Evolutionary conservation across 1,284 basidiomycete species (phyloP).

Genomic region (Singerocomus rubriflavus): DNA sequence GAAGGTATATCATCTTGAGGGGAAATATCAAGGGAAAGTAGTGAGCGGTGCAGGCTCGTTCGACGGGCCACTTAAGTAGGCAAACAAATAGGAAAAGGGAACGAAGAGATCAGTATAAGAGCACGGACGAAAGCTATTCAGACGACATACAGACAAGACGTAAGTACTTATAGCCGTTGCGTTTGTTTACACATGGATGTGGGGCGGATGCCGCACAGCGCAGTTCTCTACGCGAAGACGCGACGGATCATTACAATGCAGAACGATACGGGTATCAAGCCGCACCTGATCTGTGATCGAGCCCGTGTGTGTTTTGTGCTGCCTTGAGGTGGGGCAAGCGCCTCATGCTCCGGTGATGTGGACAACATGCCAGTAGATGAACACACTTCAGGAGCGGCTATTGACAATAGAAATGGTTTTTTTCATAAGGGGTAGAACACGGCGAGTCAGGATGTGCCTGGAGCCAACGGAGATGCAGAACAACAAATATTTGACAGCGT

Average conservation of each 20-base stretch:
- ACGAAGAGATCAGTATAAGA: neutral
- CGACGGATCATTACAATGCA: neutral
- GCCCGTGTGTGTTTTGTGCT: constrained; percentile 5
- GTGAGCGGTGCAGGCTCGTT: constrained; percentile 14
- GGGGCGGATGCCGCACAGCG: constrained; percentile 17
- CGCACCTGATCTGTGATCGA: constrained; percentile 9
- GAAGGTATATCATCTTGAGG: constrained; percentile 16
- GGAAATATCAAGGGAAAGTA: neutral
- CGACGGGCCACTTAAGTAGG: constrained; percentile 19
- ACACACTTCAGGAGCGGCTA: too few relatives aligned
- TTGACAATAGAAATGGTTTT: neutral
- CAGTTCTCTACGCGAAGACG: constrained; percentile 3
- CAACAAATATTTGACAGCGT: too few relatives aligned
- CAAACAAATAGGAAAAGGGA: constrained; percentile 8
- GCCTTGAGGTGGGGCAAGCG: constrained; percentile 17
- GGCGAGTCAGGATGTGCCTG: neutral
- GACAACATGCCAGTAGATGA: too few relatives aligned
- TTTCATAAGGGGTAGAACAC: neutral
- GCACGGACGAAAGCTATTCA: neutral
- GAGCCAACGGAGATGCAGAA: neutral
- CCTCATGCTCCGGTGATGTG: constrained; percentile 13
- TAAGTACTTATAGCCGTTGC: constrained; percentile 18
- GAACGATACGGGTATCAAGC: neutral
- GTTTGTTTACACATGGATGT: constrained; percentile 12
- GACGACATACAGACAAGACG: neutral